Conservation (phyloP, 1,284 basidiomycete genomes). For the Ganoderma leucocontextum region DNA sequence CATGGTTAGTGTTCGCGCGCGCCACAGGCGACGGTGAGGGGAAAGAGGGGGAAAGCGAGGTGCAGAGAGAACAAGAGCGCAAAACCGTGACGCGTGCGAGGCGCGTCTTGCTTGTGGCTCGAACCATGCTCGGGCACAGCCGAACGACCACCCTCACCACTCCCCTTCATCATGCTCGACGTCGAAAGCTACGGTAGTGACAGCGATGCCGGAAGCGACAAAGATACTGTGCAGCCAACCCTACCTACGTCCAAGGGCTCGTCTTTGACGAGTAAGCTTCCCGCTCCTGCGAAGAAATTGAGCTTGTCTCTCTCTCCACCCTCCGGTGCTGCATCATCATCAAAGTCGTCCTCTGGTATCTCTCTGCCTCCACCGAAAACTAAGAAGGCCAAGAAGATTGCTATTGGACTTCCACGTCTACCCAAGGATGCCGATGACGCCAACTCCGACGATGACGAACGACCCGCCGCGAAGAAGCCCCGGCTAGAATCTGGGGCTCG, state of each 20-base stretch:
- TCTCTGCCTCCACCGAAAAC: constrained; percentile 47
- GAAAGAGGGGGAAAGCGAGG: constrained; percentile 1
- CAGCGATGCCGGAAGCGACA: constrained; percentile 57
- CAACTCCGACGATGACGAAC: constrained; percentile 42
- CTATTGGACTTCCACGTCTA: constrained; percentile 70
- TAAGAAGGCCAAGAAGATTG: constrained; percentile 68
- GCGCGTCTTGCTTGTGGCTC: constrained; percentile 28
- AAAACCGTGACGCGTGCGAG: constrained; percentile 5
- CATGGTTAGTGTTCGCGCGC: constrained; percentile 34
- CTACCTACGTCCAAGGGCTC: constrained; percentile 21
- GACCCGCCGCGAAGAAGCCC: constrained; percentile 66
- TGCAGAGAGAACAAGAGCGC: constrained; percentile 21
- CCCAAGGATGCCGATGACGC: constrained; percentile 52
- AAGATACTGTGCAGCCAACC: constrained; percentile 43
- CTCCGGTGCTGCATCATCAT: constrained; percentile 34
- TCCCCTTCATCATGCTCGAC: constrained; percentile 64
- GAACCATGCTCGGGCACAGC: constrained; percentile 30
- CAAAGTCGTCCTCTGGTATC: constrained; percentile 42
- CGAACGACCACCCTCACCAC: constrained; percentile 22
- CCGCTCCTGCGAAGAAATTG: constrained; percentile 44
- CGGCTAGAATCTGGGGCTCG: constrained; percentile 64
- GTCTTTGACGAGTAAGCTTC: constrained; percentile 34
- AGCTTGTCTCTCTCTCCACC: constrained; percentile 49
- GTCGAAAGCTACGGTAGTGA: constrained; percentile 79
- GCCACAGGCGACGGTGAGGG: constrained; percentile 16